These are phyloP conservation scores for Peronosclerospora sorghi DNA, from an alignment of 352 stramenopile species.

Conservation along the genomic window DNA sequence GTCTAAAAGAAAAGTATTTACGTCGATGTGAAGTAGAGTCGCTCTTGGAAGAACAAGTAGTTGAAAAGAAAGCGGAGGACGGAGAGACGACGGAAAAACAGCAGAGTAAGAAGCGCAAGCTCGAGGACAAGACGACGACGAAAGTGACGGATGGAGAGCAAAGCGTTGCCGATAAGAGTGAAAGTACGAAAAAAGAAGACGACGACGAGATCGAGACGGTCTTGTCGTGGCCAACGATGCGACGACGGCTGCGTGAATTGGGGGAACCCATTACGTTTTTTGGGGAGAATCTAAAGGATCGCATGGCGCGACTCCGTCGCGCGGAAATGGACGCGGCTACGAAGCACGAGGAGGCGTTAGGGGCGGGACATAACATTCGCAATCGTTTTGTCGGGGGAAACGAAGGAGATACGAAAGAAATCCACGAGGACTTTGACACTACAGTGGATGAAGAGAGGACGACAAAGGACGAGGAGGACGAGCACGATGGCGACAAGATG, in stretches of 20 bases:
- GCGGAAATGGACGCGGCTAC: slow-evolving; percentile 57
- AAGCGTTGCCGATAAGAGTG: not conserved
- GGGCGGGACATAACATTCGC: slow-evolving; percentile 59
- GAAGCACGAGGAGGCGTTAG: slow-evolving; percentile 59
- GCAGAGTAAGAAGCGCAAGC: slow-evolving; percentile 43
- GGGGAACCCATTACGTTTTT: slow-evolving; percentile 84
- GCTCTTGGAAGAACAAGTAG: slow-evolving; percentile 30
- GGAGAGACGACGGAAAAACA: slow-evolving; percentile 19
- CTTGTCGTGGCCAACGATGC: slow-evolving; percentile 66
- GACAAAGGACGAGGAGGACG: slow-evolving; percentile 27
- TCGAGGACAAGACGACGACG: slow-evolving; percentile 8
- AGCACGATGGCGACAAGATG: slow-evolving; percentile 43
- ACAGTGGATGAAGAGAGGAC: slow-evolving; percentile 3
- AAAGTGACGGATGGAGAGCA: slow-evolving; percentile 1
- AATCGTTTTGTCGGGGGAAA: slow-evolving; percentile 64
- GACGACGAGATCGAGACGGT: slow-evolving; percentile 16
- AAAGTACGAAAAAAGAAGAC: not conserved
- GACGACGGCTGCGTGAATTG: slow-evolving; percentile 65
- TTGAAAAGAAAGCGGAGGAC: slow-evolving; percentile 2
- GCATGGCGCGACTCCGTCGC: slow-evolving; percentile 52
- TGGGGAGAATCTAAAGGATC: slow-evolving; percentile 52
- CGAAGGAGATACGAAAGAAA: slow-evolving; percentile 16
- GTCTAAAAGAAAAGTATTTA: slow-evolving; percentile 68
- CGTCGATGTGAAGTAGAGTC: slow-evolving; percentile 63
- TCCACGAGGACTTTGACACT: slow-evolving; percentile 23